These are phyloP conservation scores for Amanita molliuscula DNA, from an alignment of 768 basidiomycete genomes.

Conservation along the genomic window DNA sequence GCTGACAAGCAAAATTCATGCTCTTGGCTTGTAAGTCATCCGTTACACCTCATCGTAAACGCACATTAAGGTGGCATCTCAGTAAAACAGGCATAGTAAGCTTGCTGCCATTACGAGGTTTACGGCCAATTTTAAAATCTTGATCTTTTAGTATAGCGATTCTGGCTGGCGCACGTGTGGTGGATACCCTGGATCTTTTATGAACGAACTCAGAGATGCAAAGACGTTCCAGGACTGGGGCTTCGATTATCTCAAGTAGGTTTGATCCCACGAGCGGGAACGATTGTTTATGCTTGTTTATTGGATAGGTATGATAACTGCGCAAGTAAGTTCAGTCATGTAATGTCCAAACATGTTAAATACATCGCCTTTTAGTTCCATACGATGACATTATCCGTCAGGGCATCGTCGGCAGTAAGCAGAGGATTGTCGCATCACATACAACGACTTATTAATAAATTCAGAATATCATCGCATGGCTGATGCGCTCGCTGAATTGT, in stretches of 20 bases:
- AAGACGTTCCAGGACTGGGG: slow-evolving; percentile 54
- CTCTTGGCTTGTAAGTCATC: slow-evolving; percentile 39
- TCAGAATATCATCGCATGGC: slow-evolving; percentile 54
- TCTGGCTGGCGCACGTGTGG: slow-evolving; percentile 59
- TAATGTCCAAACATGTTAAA: not conserved
- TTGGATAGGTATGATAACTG: slow-evolving; percentile 41
- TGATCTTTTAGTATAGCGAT: slow-evolving; percentile 4
- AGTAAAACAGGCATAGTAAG: slow-evolving; percentile 35
- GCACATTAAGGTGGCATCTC: not conserved
- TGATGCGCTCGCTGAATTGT: slow-evolving; percentile 41
- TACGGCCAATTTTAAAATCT: not conserved
- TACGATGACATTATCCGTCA: slow-evolving; percentile 45
- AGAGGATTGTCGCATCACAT: not conserved
- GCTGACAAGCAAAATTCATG: slow-evolving; percentile 46
- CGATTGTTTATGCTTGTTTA: not conserved
- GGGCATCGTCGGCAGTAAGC: slow-evolving; percentile 46
- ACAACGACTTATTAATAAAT: not conserved
- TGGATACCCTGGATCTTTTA: slow-evolving; percentile 53
- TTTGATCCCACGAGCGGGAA: not conserved
- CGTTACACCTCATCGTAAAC: not conserved
- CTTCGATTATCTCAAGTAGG: slow-evolving; percentile 57
- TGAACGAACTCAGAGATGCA: slow-evolving; percentile 47
- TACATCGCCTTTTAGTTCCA: slow-evolving; percentile 28
- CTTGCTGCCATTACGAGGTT: not conserved
- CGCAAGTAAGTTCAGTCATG: slow-evolving; percentile 24